These are phyloP conservation scores for Ilex paraguariensis DNA, from an alignment of 305 asterid genomes.

Conservation along the genomic window DNA sequence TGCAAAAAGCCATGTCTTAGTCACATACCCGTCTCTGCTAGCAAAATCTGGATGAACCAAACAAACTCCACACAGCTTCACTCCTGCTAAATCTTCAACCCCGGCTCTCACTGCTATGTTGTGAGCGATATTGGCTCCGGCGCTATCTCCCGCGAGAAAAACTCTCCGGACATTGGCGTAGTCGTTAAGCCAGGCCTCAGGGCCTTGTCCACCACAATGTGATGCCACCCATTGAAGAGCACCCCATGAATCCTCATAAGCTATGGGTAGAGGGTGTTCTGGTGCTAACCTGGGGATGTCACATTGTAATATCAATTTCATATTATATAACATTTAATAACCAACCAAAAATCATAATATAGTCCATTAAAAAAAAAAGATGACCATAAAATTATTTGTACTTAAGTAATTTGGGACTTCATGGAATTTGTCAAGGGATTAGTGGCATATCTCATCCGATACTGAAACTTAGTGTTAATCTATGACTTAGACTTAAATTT, in stretches of 20 bases:
- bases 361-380: too few relatives aligned
- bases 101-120: slow-evolving; percentile 11
- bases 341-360: too few relatives aligned
- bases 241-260: slow-evolving; percentile 27
- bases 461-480: too few relatives aligned
- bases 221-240: slow-evolving; percentile 27
- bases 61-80: background rate
- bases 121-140: slow-evolving; percentile 21
- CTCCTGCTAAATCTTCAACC: background rate
- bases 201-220: slow-evolving; percentile 9
- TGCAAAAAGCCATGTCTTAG: background rate
- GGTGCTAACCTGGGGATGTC: slow-evolving; percentile 16
- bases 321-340: too few relatives aligned
- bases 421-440: too few relatives aligned
- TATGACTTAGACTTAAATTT: too few relatives aligned
- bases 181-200: slow-evolving; percentile 37
- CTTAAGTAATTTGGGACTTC: too few relatives aligned
- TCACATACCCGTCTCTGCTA: background rate
- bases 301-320: too few relatives aligned
- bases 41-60: slow-evolving; percentile 2
- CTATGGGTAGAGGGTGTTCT: slow-evolving; percentile 22
- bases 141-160: slow-evolving; percentile 27
- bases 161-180: slow-evolving; percentile 39
- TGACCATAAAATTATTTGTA: too few relatives aligned
- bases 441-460: too few relatives aligned